These are phyloP conservation scores for Pestalotiopsis sp. DNA, from an alignment of 2,329 filamentous ascomycete genomes.

Conservation along the genomic window DNA sequence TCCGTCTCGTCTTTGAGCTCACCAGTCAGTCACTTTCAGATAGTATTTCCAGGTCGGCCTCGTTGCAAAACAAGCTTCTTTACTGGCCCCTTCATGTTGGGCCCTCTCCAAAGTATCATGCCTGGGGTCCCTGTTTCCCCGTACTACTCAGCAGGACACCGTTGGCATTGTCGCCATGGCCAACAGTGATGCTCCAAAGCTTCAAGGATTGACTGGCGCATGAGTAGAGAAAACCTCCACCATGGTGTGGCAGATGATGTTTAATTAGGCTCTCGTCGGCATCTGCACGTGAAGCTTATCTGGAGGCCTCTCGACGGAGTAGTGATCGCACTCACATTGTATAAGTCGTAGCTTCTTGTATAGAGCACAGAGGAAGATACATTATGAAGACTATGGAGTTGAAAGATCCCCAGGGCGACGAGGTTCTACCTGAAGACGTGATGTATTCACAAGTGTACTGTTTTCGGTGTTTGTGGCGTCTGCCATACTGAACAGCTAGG, in stretches of 20 bases:
- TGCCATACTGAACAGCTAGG: not conserved
- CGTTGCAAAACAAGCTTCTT: slow-evolving; percentile 13
- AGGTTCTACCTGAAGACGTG: not conserved
- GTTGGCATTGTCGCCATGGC: not conserved
- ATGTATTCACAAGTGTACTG: not conserved
- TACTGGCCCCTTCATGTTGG: slow-evolving; percentile 3
- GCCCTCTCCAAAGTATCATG: not conserved
- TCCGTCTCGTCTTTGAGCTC: slow-evolving; percentile 4
- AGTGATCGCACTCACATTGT: not conserved
- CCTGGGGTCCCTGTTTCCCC: not conserved
- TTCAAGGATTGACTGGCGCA: not conserved
- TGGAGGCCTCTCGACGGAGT: not conserved
- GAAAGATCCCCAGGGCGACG: not conserved
- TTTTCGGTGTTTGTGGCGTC: not conserved
- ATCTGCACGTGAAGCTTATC: not conserved
- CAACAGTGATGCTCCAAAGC: not conserved
- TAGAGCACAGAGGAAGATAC: not conserved
- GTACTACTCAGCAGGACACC: not conserved
- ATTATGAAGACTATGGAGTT: not conserved
- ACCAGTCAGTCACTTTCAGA: not conserved
- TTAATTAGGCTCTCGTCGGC: not conserved
- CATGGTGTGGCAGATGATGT: not conserved
- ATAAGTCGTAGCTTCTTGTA: not conserved
- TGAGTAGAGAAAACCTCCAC: not conserved
- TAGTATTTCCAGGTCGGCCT: not conserved